Conservation (phyloP, 495 filamentous ascomycete species). For the Penicillium arizonense region DNA sequence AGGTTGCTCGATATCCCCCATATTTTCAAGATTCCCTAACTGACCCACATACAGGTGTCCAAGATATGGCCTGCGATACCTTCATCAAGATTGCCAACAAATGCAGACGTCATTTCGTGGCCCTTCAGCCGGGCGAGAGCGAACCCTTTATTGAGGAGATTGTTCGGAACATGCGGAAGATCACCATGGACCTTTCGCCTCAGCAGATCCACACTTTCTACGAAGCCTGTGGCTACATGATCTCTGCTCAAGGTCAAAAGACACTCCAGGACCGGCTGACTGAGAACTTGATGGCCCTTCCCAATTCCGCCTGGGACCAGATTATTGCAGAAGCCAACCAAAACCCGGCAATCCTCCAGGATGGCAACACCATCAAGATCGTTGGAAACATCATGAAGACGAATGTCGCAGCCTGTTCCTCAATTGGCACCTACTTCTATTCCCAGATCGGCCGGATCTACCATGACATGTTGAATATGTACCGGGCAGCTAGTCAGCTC, state of each 20-base stretch:
- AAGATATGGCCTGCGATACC: constrained; percentile 99
- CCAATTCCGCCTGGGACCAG: constrained; percentile 90
- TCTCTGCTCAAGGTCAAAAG: constrained; percentile 93
- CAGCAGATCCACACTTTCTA: constrained; percentile 99
- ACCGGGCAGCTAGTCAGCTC: constrained; percentile 88
- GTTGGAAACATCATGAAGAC: constrained; percentile 99
- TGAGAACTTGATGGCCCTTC: constrained; percentile 86
- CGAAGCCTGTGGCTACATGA: constrained; percentile 99
- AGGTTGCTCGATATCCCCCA: constrained; percentile 20
- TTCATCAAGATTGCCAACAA: constrained; percentile 99
- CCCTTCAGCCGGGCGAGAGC: constrained; percentile 86
- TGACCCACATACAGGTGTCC: constrained; percentile 66
- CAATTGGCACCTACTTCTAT: constrained; percentile 95
- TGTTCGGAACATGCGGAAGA: constrained; percentile 89
- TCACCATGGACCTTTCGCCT: constrained; percentile 89
- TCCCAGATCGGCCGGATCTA: constrained; percentile 99
- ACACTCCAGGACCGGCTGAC: constrained; percentile 87
- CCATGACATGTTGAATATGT: constrained; percentile 98
- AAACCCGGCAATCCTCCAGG: constrained; percentile 79
- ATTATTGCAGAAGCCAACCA: constrained; percentile 85
- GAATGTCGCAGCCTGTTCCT: constrained; percentile 94
- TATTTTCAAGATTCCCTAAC: neutral
- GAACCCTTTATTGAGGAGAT: constrained; percentile 99
- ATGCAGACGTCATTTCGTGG: constrained; percentile 96
- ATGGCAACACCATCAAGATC: constrained; percentile 92